Evolutionary conservation across 495 filamentous ascomycete genomes (phyloP).

Genomic region (Hyaloscypha hepaticicola): DNA sequence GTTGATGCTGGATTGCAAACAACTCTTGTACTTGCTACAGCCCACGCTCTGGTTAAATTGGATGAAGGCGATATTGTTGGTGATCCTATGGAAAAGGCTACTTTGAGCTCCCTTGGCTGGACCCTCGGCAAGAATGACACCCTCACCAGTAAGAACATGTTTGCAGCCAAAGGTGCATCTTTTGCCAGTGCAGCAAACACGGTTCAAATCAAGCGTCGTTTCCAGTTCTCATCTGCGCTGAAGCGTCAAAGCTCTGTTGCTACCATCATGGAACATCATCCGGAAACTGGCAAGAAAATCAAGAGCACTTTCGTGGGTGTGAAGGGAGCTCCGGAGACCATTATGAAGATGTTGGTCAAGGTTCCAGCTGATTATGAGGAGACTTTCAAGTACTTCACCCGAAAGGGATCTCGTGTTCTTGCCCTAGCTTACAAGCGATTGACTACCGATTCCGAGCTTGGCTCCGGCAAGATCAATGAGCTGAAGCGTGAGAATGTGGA

Average conservation of each 20-base stretch:
- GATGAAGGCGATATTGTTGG: constrained; percentile 97
- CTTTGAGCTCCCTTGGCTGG: constrained; percentile 86
- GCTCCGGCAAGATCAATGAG: constrained; percentile 83
- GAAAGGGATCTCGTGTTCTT: constrained; percentile 89
- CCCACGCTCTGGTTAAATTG: constrained; percentile 91
- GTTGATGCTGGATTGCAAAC: constrained; percentile 70
- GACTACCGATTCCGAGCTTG: constrained; percentile 73
- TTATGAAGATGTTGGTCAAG: constrained; percentile 83
- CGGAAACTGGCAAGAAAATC: constrained; percentile 66
- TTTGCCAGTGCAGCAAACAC: constrained; percentile 46
- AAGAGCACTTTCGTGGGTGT: constrained; percentile 88
- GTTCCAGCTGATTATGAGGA: constrained; percentile 91
- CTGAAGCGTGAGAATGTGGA: constrained; percentile 92
- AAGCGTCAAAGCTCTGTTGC: constrained; percentile 96
- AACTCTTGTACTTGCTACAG: constrained; percentile 90
- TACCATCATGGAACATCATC: constrained; percentile 66
- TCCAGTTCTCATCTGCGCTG: constrained; percentile 96
- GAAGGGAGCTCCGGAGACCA: constrained; percentile 96
- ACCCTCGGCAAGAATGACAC: constrained; percentile 82
- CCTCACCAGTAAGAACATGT: constrained; percentile 56
- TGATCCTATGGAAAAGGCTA: constrained; percentile 99
- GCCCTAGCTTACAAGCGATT: constrained; percentile 93
- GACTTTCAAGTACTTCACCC: constrained; percentile 96
- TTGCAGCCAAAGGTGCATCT: constrained; percentile 43
- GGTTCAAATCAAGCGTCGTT: constrained; percentile 94